phyloP scores from a whole-genome alignment of 2,329 filamentous ascomycete species.

The Monilinia aucupariae region DNA sequence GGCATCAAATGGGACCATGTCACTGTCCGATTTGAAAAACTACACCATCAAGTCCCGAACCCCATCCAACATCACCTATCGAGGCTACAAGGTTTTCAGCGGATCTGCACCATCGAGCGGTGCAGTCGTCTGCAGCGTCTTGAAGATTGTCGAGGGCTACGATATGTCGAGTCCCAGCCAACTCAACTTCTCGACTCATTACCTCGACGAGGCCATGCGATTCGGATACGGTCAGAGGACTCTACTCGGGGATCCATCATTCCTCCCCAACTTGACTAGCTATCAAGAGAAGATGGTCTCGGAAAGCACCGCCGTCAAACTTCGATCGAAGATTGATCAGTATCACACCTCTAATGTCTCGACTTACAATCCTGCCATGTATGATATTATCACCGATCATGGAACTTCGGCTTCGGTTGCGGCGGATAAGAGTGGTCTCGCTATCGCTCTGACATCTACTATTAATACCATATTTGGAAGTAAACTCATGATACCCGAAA shows the following conservation, averaged over 20 bases:
- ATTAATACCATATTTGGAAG: constrained; percentile 64
- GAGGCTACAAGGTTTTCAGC: constrained; percentile 64
- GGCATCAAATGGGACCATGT: constrained; percentile 75
- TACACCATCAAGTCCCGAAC: constrained; percentile 65
- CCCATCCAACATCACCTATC: constrained; percentile 58
- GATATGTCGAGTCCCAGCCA: constrained; percentile 51
- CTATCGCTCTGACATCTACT: constrained; percentile 60
- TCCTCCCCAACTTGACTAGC: constrained; percentile 51
- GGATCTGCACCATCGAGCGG: constrained; percentile 74
- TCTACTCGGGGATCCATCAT: constrained; percentile 57
- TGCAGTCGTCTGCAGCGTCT: constrained; percentile 63
- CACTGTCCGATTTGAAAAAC: constrained; percentile 66
- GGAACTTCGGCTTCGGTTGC: constrained; percentile 50
- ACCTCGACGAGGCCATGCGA: constrained; percentile 60
- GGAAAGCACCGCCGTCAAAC: constrained; percentile 44
- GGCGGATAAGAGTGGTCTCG: constrained; percentile 54
- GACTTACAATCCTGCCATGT: constrained; percentile 55
- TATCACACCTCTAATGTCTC: constrained; percentile 51
- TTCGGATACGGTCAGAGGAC: constrained; percentile 61
- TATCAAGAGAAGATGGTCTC: constrained; percentile 53
- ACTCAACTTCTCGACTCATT: constrained; percentile 59
- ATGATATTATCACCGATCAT: constrained; percentile 48
- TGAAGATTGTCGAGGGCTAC: constrained; percentile 75
- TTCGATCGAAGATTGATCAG: constrained; percentile 55
- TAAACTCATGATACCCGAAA: constrained; percentile 56